Evolutionary conservation across 495 filamentous ascomycete genomes (phyloP), one percentile per base, ranked within the genome.

Genomic region (Hypoxylon crocopeplum): DNA sequence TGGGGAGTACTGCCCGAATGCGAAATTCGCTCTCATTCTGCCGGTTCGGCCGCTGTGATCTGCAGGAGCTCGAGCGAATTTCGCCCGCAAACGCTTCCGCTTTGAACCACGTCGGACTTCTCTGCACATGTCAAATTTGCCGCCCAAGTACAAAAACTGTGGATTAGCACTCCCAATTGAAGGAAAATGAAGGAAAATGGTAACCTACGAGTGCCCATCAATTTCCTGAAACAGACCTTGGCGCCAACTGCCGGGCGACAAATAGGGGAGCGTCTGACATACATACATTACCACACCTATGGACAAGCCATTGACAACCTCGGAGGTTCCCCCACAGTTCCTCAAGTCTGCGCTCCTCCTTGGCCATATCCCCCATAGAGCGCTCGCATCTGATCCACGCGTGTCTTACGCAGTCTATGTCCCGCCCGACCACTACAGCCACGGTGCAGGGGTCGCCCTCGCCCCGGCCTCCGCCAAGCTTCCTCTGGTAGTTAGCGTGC

Each of bases 341-440:
- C 57, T 64, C 21, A 59, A 59, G 12, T 19, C 25, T n/a, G 53
- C 64, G 12, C 55, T 65, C 24, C 56, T 70, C 36, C 46, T 62
- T 36, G 53, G 57, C 16, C 58, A 57, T 21, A 30, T 65, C 36
- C 67, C 67, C 7, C 36, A 59, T 12, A 59, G 51, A 36, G 53
- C 61, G 2, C 53, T 65, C 3, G 36, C 46, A 17, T 54, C 53
- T 7, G 64, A 65, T 30, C 64, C 64, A 12, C 67, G 67, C 7
- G 33, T 68, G 17, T 70, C 67, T 38, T 70, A 70, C 49, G 33
- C 48, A 1, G 48, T 70, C 2, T 64, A 70, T 25, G 44, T 70
- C 8, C 67, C 67, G 12, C 46, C 55, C 3, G 10, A 60, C 17
- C 46, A 56, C 27, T 67, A 67, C 49, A 55, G 55, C 29, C 24